Conservation (phyloP, 2,329 filamentous ascomycete species). For the Ophiosphaerella narmari region DNA sequence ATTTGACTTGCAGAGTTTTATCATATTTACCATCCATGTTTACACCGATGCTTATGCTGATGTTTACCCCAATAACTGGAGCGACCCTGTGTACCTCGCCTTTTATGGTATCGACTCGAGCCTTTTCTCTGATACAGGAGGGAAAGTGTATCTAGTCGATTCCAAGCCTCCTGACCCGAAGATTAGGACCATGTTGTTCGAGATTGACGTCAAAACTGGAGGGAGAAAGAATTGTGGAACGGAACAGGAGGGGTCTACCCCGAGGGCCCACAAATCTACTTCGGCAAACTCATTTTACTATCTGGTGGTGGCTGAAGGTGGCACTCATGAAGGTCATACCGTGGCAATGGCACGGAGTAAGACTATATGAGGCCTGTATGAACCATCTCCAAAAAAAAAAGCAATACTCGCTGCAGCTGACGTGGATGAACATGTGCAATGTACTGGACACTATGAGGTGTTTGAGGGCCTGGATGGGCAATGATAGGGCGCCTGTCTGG, state of each 20-base stretch:
- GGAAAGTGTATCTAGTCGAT: slow-evolving; percentile 24
- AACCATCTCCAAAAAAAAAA: slow-evolving; percentile 12
- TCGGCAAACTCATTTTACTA: slow-evolving; percentile 40
- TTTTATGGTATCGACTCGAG: slow-evolving; percentile 19
- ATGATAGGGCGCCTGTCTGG: slow-evolving; percentile 21
- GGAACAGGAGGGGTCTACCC: slow-evolving; percentile 35
- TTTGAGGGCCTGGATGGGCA: slow-evolving; percentile 13
- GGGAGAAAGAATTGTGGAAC: slow-evolving; percentile 32
- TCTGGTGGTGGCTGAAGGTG: slow-evolving; percentile 41
- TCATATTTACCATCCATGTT: slow-evolving; percentile 18
- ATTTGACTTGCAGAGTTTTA: slow-evolving; percentile 48
- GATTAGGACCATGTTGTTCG: slow-evolving; percentile 24
- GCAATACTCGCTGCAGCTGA: slow-evolving; percentile 11
- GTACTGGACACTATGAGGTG: slow-evolving; percentile 17
- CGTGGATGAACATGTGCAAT: slow-evolving; percentile 18
- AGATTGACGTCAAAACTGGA: slow-evolving; percentile 36
- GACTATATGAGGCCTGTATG: slow-evolving; percentile 15
- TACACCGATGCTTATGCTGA: slow-evolving; percentile 11
- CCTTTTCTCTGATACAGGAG: slow-evolving; percentile 17
- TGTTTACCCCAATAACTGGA: slow-evolving; percentile 14
- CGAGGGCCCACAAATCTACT: slow-evolving; percentile 45
- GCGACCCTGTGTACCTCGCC: slow-evolving; percentile 13
- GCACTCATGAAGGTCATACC: slow-evolving; percentile 14
- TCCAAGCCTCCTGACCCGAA: slow-evolving; percentile 15
- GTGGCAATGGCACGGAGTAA: slow-evolving; percentile 17